phyloP scores from a whole-genome alignment of 2,329 filamentous ascomycete species.

The Colletotrichum cordylinicola region DNA sequence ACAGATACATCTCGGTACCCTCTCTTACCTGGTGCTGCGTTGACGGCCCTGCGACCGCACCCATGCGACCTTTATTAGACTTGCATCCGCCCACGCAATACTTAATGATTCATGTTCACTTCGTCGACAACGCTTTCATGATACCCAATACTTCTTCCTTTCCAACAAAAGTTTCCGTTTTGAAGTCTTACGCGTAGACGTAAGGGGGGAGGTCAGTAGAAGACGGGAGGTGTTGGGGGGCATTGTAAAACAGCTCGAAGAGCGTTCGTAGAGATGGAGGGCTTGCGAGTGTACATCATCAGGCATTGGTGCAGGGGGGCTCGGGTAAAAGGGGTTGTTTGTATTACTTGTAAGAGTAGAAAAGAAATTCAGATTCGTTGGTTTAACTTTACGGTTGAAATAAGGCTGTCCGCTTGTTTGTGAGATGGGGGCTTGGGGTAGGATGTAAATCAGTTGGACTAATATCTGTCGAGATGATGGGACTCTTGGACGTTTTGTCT shows the following conservation, averaged over 20 bases:
- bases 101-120: not conserved
- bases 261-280: not conserved
- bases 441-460: not conserved
- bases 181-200: not conserved
- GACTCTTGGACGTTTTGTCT: not conserved
- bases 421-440: not conserved
- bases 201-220: not conserved
- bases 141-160: not conserved
- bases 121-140: not conserved
- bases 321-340: not conserved
- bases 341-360: not conserved
- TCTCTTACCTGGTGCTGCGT: not conserved
- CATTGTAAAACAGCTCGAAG: not conserved
- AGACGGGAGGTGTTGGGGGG: not conserved
- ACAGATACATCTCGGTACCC: not conserved
- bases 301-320: not conserved
- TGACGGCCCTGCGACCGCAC: not conserved
- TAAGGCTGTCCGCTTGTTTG: not conserved
- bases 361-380: not conserved
- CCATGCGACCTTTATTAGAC: not conserved
- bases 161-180: not conserved
- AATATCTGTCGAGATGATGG: not conserved
- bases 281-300: not conserved
- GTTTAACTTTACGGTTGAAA: not conserved
- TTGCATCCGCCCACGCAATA: not conserved